Percentiles rank a stretch among this genome's conserved stretches.
Evolutionary conservation across 2,329 filamentous ascomycete genomes (phyloP).

Genomic region (Stachybotrys chartarum): DNA sequence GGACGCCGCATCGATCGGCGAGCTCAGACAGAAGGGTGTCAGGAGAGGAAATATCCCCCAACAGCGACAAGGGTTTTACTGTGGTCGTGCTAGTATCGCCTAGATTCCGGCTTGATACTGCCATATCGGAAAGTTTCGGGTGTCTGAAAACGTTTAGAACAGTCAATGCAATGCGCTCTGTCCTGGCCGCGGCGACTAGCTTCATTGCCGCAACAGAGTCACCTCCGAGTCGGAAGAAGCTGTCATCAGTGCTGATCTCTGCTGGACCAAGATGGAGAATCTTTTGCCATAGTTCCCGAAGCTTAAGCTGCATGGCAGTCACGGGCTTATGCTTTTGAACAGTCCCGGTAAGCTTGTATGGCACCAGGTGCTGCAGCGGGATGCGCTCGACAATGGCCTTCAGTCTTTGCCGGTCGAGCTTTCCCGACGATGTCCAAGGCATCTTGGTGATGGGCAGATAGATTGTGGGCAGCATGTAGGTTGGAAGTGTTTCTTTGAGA

Average conservation of each 20-base stretch:
- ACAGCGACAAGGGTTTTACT: slow-evolving; percentile 3
- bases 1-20: slow-evolving; percentile 5
- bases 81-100: background rate
- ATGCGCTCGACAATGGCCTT: slow-evolving; percentile 7
- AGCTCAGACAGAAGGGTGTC: slow-evolving; percentile 6
- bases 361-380: slow-evolving; percentile 1
- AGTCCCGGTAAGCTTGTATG: slow-evolving; percentile 8
- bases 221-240: slow-evolving; percentile 38
- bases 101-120: slow-evolving; percentile 1
- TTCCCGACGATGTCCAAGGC: slow-evolving; percentile 33
- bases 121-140: slow-evolving; percentile 6
- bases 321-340: slow-evolving; percentile 21
- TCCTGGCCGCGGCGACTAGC: slow-evolving; percentile 10
- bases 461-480: slow-evolving; percentile 35
- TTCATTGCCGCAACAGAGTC: slow-evolving; percentile 19
- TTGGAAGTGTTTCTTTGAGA: slow-evolving; percentile 4
- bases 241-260: slow-evolving; percentile 22
- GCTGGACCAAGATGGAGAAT: slow-evolving; percentile 22
- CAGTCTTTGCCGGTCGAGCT: slow-evolving; percentile 35
- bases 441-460: slow-evolving; percentile 32
- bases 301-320: slow-evolving; percentile 25
- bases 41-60: slow-evolving; percentile 1
- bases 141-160: slow-evolving; percentile 7
- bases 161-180: slow-evolving; percentile 8
- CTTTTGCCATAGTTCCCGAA: slow-evolving; percentile 24